Conservation (phyloP, 2,329 filamentous ascomycete genomes). For the Penicillium sp. region DNA sequence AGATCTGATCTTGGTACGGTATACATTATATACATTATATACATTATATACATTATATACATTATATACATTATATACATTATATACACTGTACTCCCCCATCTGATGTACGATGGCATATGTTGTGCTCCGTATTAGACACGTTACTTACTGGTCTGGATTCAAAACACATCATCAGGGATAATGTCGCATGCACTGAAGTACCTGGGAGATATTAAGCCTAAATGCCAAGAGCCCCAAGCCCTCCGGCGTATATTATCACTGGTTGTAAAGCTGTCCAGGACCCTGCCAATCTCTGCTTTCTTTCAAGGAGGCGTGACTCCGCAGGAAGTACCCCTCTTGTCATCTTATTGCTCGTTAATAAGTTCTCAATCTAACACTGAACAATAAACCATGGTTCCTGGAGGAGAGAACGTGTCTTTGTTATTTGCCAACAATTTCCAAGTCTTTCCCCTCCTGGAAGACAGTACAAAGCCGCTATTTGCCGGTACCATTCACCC, state of each 20-base stretch:
- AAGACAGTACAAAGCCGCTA: too few species aligned
- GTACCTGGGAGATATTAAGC: constrained; percentile 22
- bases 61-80: neutral
- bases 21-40: neutral
- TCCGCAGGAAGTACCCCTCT: constrained; percentile 7
- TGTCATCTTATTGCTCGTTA: neutral
- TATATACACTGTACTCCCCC: neutral
- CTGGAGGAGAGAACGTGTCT: neutral
- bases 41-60: neutral
- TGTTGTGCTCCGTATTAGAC: neutral
- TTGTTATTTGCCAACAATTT: neutral
- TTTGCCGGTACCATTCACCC: neutral
- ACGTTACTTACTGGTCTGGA: neutral
- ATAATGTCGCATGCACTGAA: neutral
- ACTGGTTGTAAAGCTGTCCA: constrained; percentile 7
- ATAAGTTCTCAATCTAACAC: neutral
- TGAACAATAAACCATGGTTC: constrained; percentile 12
- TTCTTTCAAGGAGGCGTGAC: constrained; percentile 2
- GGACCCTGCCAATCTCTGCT: constrained; percentile 8
- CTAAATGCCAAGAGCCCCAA: constrained; percentile 24
- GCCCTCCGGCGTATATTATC: constrained; percentile 14
- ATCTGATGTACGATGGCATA: neutral
- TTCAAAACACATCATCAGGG: neutral
- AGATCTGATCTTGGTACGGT: neutral
- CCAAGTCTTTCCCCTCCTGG: neutral